Evolutionary conservation across 176 grass and related monocot genomes (phyloP), one percentile per base, ranked within the genome.

Genomic region (Aegilops speltoides): DNA sequence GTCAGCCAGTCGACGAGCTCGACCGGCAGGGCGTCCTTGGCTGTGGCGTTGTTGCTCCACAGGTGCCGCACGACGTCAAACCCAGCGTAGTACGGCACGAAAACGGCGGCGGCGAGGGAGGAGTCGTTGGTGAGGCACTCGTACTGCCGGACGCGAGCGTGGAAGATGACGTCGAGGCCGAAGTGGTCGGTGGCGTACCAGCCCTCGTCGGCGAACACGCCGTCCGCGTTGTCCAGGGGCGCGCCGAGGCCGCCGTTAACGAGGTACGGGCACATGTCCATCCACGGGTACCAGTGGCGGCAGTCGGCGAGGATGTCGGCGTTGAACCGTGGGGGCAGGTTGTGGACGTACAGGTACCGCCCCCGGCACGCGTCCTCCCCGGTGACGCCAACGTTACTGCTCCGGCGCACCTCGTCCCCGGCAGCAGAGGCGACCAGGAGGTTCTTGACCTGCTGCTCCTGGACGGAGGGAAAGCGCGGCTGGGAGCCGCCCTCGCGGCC

Each of bases 131-230:
- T 95, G 70, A 95, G 89, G 86, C 90, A 95, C 1, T 64, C 90
- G 68, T 95, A 95, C 88, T 92, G 93, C 31, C 60, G 81, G 45
- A 95, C 67, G 70, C 93, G 90, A 46, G 56, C 66, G 86, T 88
- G 86, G 93, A 95, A 95, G 80, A 95, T 86, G 83, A 90, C 65
- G 82, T 95, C 93, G 7, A 95, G 90, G n/a, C 86, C 90, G 74
- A 92, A 95, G 73, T 95, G 93, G 86, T 95, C 91, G 23, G 93
- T 95, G 76, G 90, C 90, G 73, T 95, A 95, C 93, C 93, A 95
- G 0, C 93, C 90, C 7, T 46, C 12, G 79, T 95, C 89, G 26
- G 71, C 91, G 90, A 92, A 92, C 34, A 86, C 86, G 33, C 93
- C 88, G 46, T 92, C 88, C 7, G 76, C 8, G 64, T 95, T 90